A percentile compares a stretch with the other conserved stretches of the same genome.
phyloP scores from a whole-genome alignment of 805 yeast species.

The Yamadazyma scolyti region DNA sequence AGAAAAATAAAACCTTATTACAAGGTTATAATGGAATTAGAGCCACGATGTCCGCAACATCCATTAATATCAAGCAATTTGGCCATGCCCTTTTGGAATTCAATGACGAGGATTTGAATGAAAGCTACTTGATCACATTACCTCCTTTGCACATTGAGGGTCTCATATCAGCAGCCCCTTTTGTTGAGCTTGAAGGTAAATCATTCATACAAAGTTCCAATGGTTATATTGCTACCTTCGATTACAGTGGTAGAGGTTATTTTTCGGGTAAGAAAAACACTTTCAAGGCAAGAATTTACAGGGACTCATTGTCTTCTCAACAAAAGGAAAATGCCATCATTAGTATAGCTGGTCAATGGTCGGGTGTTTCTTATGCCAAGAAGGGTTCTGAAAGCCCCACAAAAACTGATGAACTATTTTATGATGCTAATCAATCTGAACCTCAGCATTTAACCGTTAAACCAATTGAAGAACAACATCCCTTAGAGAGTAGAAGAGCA shows the following conservation, averaged over 20 bases:
- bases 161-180: conserved; percentile 83
- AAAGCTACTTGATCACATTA: conserved; percentile 74
- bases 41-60: conserved; percentile 75
- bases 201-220: conserved; percentile 78
- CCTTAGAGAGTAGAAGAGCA: conserved; percentile 80
- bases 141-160: conserved; percentile 97
- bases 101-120: conserved; percentile 57
- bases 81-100: conserved; percentile 83
- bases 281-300: conserved; percentile 79
- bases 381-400: conserved; percentile 50
- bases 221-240: conserved; percentile 72
- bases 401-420: conserved; percentile 51
- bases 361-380: conserved; percentile 63
- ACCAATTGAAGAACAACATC: conserved; percentile 77
- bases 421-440: conserved; percentile 51
- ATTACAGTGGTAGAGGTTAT: conserved; percentile 90
- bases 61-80: conserved; percentile 82
- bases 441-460: conserved; percentile 66
- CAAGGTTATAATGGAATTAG: conserved; percentile 90
- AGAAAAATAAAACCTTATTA: conserved; percentile 59
- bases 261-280: conserved; percentile 92
- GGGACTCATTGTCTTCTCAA: conserved; percentile 45
- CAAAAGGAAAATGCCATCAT: conserved; percentile 62
- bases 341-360: conserved; percentile 92
- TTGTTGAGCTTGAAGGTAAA: conserved; percentile 88